phyloP scores from a whole-genome alignment of 352 stramenopile species.

The Phytophthora macrochlamydospora region DNA sequence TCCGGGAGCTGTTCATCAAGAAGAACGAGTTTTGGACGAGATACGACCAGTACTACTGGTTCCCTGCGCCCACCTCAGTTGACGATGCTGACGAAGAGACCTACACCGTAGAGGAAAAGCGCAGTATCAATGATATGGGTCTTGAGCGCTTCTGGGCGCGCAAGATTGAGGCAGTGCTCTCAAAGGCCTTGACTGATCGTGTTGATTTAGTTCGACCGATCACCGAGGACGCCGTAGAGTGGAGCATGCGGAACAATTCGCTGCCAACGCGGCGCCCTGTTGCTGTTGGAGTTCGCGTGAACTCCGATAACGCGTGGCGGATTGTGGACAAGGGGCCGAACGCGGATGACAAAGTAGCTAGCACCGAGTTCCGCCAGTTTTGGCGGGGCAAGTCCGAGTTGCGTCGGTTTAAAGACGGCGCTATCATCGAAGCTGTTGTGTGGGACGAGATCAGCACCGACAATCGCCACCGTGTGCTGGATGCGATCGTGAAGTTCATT shows the following conservation, averaged over 20 bases:
- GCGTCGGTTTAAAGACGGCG: conserved; percentile 89
- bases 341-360: conserved; percentile 79
- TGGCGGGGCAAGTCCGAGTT: conserved; percentile 90
- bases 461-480: conserved; percentile 72
- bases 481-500: conserved; percentile 83
- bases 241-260: conserved; percentile 46
- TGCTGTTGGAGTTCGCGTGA: conserved; percentile 80
- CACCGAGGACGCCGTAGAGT: conserved; percentile 48
- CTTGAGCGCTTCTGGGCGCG: conserved; percentile 73
- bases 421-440: conserved; percentile 90
- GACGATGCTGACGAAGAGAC: conserved; percentile 64
- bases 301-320: conserved; percentile 74
- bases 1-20: conserved; percentile 83
- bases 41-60: conserved; percentile 89
- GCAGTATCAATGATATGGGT: conserved; percentile 72
- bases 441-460: conserved; percentile 82
- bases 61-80: conserved; percentile 55
- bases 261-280: conserved; percentile 61
- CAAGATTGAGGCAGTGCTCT: conserved; percentile 59
- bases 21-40: conserved; percentile 82
- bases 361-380: conserved; percentile 82
- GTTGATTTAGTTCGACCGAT: conserved; percentile 67
- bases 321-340: conserved; percentile 91
- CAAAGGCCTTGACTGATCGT: conserved; percentile 67
- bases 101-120: conserved; percentile 74